Evolutionary conservation across 2,329 filamentous ascomycete genomes (phyloP).

Genomic region (Pseudogymnoascus sp.): DNA sequence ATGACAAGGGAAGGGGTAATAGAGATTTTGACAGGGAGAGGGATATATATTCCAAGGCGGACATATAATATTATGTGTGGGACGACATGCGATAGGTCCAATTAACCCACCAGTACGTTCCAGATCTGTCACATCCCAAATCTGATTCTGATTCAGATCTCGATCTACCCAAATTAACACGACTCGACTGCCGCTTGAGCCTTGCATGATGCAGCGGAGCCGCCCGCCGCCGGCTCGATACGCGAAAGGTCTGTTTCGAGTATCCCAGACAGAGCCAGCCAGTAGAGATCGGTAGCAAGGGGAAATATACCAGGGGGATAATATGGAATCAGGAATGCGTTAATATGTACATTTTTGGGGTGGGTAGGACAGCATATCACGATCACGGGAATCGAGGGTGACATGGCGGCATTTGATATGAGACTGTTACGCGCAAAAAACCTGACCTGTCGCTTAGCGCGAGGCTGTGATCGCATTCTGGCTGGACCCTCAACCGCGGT

Average conservation of each 20-base stretch:
- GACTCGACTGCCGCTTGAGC: neutral
- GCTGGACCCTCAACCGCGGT: slow-evolving; percentile 3
- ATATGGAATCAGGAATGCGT: slow-evolving; percentile 1
- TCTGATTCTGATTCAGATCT: slow-evolving; percentile 7
- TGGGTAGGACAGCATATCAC: slow-evolving; percentile 2
- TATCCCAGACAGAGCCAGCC: neutral
- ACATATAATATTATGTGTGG: neutral
- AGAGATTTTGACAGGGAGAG: neutral
- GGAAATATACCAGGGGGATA: neutral
- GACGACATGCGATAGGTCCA: neutral
- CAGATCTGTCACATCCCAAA: slow-evolving; percentile 6
- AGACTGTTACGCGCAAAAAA: slow-evolving; percentile 5
- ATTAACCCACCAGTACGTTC: neutral
- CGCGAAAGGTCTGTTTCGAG: neutral
- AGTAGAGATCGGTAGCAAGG: neutral
- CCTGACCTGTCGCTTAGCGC: slow-evolving; percentile 7
- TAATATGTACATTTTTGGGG: neutral
- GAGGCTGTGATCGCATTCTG: neutral
- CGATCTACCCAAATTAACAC: slow-evolving; percentile 4
- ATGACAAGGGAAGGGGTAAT: neutral
- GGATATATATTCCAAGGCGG: neutral
- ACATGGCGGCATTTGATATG: slow-evolving; percentile 3
- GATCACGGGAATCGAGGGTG: slow-evolving; percentile 1
- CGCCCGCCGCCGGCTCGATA: slow-evolving; percentile 2
- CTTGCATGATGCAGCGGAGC: slow-evolving; percentile 5